These are phyloP conservation scores for Lasiosphaeria ovina DNA, from an alignment of 495 filamentous ascomycete species.

Conservation along the genomic window DNA sequence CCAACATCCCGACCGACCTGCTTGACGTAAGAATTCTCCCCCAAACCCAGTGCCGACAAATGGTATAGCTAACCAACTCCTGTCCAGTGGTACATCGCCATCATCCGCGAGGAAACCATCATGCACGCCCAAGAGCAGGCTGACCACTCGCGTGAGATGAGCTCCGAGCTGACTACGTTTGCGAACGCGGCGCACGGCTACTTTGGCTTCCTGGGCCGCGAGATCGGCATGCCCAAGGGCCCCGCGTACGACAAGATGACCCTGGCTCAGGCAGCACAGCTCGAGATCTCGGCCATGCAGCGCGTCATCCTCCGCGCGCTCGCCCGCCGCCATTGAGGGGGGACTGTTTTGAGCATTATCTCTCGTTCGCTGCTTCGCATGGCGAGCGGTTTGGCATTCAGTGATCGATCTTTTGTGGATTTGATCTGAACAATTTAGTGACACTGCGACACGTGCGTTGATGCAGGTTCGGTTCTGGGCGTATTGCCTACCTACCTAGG, in stretches of 20 bases:
- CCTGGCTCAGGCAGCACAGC: constrained; percentile 30
- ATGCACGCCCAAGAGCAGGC: constrained; percentile 10
- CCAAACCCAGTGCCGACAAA: constrained; percentile 2
- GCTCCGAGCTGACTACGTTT: constrained; percentile 32
- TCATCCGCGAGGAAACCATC: constrained; percentile 49
- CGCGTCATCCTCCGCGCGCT: constrained; percentile 31
- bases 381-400: too few relatives aligned
- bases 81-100: constrained; percentile 50
- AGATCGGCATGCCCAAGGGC: constrained; percentile 32
- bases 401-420: too few relatives aligned
- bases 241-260: constrained; percentile 32
- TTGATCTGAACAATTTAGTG: too few relatives aligned
- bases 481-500: too few relatives aligned
- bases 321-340: neutral
- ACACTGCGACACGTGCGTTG: too few relatives aligned
- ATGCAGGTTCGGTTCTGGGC: too few relatives aligned
- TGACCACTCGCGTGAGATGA: constrained; percentile 18
- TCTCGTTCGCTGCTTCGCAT: neutral
- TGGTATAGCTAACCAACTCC: constrained; percentile 20
- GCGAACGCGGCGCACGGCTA: constrained; percentile 19
- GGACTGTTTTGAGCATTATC: neutral
- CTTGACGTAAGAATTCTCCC: constrained; percentile 41
- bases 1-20: constrained; percentile 40
- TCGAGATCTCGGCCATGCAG: constrained; percentile 44
- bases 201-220: constrained; percentile 47